These are phyloP conservation scores for Eutrema salsugineum DNA, from an alignment of 441 rosid species.

Conservation along the genomic window DNA sequence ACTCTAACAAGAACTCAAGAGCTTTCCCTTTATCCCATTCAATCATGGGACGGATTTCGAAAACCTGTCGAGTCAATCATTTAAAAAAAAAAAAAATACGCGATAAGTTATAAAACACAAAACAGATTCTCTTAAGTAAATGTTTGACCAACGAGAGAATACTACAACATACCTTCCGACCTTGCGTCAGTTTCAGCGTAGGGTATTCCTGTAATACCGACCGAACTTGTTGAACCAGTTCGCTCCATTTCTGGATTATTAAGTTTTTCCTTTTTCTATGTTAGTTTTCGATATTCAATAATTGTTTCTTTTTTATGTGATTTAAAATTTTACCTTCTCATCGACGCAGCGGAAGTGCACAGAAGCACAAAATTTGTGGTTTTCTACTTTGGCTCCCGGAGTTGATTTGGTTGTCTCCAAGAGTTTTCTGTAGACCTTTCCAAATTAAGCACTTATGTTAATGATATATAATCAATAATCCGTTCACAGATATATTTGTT, in stretches of 20 bases:
- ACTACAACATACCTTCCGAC: constrained; percentile 52
- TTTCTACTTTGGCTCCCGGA: constrained; percentile 45
- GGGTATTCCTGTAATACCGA: constrained; percentile 54
- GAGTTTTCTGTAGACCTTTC: constrained; percentile 36
- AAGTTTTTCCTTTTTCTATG: not conserved
- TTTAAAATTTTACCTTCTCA: constrained; percentile 32
- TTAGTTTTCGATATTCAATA: not conserved
- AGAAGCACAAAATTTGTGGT: constrained; percentile 52
- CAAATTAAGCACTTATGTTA: not conserved
- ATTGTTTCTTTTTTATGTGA: not conserved
- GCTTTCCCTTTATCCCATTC: constrained; percentile 99
- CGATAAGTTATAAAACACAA: no score
- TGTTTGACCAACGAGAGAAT: not conserved
- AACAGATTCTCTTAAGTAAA: not conserved
- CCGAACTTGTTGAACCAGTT: constrained; percentile 51
- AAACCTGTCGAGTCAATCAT: constrained; percentile 50
- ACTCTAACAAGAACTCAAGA: constrained; percentile 83
- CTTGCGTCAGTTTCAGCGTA: constrained; percentile 52
- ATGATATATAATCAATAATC: not conserved
- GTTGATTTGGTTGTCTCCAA: constrained; percentile 44
- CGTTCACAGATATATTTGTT: not conserved
- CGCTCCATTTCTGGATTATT: constrained; percentile 49
- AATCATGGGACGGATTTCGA: constrained; percentile 89
- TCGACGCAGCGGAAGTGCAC: constrained; percentile 55
- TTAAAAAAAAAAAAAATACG: no score